Evolutionary conservation across 108 stramenopile genomes (phyloP).

Genomic region (Cyclotella choctawhatcheeana): DNA sequence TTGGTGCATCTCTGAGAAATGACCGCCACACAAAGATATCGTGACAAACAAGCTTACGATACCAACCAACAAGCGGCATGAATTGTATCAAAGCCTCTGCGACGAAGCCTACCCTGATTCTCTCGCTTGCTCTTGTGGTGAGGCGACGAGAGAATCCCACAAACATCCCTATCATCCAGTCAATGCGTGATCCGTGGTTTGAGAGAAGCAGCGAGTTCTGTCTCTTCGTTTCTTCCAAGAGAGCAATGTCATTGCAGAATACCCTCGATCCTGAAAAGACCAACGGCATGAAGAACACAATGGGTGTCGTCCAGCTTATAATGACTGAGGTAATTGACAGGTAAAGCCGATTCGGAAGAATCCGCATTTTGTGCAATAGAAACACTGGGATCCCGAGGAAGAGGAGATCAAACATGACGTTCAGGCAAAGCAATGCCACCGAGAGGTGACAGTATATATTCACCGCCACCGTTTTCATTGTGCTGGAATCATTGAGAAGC

Average conservation of each 20-base stretch:
- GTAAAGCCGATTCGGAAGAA: slow-evolving; percentile 31
- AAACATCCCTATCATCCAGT: slow-evolving; percentile 62
- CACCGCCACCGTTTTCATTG: slow-evolving; percentile 33
- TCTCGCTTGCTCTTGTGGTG: slow-evolving; percentile 4
- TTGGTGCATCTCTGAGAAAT: slow-evolving; percentile 47
- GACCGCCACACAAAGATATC: slow-evolving; percentile 58
- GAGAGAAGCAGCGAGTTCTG: slow-evolving; percentile 38
- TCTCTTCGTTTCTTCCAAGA: slow-evolving; percentile 38
- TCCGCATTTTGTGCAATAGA: slow-evolving; percentile 20
- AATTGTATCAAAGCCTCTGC: slow-evolving; percentile 53
- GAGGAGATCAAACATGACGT: slow-evolving; percentile 53
- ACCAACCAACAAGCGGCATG: slow-evolving; percentile 62
- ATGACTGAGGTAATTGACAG: slow-evolving; percentile 19
- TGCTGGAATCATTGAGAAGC: slow-evolving; percentile 24
- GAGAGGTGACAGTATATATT: slow-evolving; percentile 50
- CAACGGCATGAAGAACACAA: slow-evolving; percentile 55
- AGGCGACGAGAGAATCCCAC: slow-evolving; percentile 33
- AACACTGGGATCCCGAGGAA: slow-evolving; percentile 38
- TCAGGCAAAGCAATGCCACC: slow-evolving; percentile 48
- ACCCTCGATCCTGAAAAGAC: slow-evolving; percentile 37
- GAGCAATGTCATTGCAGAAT: slow-evolving; percentile 40
- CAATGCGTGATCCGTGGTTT: slow-evolving; percentile 54
- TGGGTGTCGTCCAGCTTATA: slow-evolving; percentile 56
- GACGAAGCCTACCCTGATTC: slow-evolving; percentile 55
- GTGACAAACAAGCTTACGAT: slow-evolving; percentile 47